A percentile compares a stretch with the other conserved stretches of the same genome.
Conservation (phyloP, 306 rosid species). For the Gynostemma pentaphyllum region DNA sequence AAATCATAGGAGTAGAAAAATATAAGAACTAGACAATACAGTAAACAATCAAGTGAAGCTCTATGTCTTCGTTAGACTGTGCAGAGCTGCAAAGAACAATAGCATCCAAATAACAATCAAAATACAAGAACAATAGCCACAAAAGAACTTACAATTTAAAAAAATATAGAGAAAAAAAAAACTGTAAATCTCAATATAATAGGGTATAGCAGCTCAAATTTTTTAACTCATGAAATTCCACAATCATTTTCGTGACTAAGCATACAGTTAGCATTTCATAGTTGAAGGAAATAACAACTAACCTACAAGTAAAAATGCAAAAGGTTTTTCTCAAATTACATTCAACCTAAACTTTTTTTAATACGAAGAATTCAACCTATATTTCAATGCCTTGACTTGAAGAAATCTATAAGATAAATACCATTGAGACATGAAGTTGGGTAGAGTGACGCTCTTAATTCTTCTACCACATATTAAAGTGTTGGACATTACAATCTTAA, state of each 20-base stretch:
- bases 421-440: background rate
- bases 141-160: background rate
- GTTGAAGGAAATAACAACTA: background rate
- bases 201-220: background rate
- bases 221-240: background rate
- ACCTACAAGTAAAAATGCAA: background rate
- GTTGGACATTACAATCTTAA: background rate
- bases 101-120: background rate
- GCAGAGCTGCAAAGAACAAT: background rate
- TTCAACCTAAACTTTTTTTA: background rate
- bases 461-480: background rate
- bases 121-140: background rate
- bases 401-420: background rate
- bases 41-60: background rate
- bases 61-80: background rate
- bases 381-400: background rate
- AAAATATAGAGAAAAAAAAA: background rate
- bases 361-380: too few relatives aligned
- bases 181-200: background rate
- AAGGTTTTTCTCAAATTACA: background rate
- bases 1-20: slow-evolving; percentile 4
- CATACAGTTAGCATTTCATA: background rate
- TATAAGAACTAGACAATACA: background rate
- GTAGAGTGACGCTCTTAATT: background rate
- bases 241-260: background rate